Conservation (phyloP, 1,284 basidiomycete genomes). For the Ustilago bromivora region DNA sequence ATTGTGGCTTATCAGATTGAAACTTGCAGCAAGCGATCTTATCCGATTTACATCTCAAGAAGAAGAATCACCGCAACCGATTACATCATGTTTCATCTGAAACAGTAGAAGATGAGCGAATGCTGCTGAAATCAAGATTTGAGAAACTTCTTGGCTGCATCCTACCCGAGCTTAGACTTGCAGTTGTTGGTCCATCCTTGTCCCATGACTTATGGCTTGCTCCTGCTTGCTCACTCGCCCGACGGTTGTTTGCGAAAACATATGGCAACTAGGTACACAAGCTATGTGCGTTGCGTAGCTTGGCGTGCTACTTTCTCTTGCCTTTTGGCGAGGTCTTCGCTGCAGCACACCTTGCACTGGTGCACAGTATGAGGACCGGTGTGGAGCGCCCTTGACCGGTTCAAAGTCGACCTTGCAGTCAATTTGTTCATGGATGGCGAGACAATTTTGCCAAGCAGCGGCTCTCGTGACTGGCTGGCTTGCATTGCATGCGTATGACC, state of each 20-base stretch:
- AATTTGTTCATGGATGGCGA: neutral
- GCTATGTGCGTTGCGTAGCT: neutral
- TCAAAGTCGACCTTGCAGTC: neutral
- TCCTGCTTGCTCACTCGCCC: neutral
- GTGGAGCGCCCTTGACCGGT: neutral
- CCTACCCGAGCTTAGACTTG: neutral
- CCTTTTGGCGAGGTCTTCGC: neutral
- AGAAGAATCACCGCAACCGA: neutral
- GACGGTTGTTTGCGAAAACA: neutral
- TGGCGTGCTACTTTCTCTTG: neutral
- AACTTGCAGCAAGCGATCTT: slow-evolving; percentile 9
- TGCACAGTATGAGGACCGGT: neutral
- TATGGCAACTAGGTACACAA: neutral
- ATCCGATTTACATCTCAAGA: slow-evolving; percentile 8
- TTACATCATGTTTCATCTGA: slow-evolving; percentile 1
- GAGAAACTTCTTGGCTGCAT: slow-evolving; percentile 23
- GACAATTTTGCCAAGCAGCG: slow-evolving; percentile 8
- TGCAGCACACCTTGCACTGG: slow-evolving; percentile 15
- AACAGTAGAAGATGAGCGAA: slow-evolving; percentile 3
- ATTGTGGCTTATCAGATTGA: slow-evolving; percentile 22
- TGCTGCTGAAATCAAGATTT: neutral
- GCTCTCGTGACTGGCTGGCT: slow-evolving; percentile 4
- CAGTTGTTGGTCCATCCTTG: neutral
- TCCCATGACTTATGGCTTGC: neutral
- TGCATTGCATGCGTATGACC: neutral